Evolutionary conservation across 345 rosid genomes (phyloP).

Genomic region (Adansonia digitata): DNA sequence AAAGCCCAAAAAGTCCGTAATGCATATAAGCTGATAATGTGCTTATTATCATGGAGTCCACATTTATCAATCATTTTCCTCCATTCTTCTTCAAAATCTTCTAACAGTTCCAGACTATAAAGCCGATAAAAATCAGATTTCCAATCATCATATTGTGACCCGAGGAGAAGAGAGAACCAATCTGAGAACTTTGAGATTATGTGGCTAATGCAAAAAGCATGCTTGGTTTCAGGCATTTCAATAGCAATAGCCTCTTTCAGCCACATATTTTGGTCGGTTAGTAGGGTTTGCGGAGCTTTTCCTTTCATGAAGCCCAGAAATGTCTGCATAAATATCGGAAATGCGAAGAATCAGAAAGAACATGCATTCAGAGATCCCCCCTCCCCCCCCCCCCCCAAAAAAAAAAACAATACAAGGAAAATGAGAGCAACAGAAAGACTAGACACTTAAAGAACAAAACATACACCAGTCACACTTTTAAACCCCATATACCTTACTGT

Average conservation of each 20-base stretch:
- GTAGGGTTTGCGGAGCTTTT: conserved; percentile 46
- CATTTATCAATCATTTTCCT: conserved; percentile 40
- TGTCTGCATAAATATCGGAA: conserved; percentile 30
- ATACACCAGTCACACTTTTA: neutral
- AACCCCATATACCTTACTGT: neutral
- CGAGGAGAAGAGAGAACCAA: conserved; percentile 47
- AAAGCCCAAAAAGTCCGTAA: conserved; percentile 50
- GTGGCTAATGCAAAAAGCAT: conserved; percentile 52
- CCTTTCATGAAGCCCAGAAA: conserved; percentile 54
- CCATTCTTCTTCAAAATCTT: conserved; percentile 52
- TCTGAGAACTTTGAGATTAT: conserved; percentile 45
- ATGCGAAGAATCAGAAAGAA: neutral
- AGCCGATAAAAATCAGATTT: conserved; percentile 45
- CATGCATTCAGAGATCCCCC: neutral
- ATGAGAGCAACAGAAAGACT: neutral
- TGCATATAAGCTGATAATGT: conserved; percentile 44
- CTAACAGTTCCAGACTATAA: conserved; percentile 29
- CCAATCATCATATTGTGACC: conserved; percentile 47
- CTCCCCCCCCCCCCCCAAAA: too few species aligned
- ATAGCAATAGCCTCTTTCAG: conserved; percentile 48
- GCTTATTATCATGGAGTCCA: conserved; percentile 47
- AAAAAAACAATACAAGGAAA: neutral
- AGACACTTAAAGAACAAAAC: neutral
- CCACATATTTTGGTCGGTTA: conserved; percentile 57
- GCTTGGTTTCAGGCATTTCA: conserved; percentile 46